Conservation (phyloP, 1,284 basidiomycete genomes). For the Takashimella koratensis region DNA sequence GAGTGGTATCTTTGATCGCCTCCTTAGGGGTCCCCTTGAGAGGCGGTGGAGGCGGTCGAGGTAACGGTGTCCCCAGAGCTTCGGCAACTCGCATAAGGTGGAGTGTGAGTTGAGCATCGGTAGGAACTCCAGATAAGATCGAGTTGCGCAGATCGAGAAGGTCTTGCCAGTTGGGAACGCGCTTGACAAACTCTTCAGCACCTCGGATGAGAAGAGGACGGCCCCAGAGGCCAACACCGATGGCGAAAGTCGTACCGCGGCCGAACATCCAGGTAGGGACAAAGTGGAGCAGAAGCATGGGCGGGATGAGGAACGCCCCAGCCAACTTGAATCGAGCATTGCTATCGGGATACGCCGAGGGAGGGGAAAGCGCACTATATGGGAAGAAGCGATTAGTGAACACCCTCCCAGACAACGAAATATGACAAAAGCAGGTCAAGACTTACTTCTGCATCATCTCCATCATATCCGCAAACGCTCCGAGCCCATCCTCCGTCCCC, state of each 20-base stretch:
- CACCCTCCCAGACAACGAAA: too few relatives aligned
- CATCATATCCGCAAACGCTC: slow-evolving; percentile 45
- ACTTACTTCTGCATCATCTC: slow-evolving; percentile 50
- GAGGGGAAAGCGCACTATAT: slow-evolving; percentile 46
- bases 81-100: slow-evolving; percentile 56
- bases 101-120: slow-evolving; percentile 58
- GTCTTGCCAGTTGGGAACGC: slow-evolving; percentile 54
- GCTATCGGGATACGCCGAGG: slow-evolving; percentile 44
- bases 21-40: slow-evolving; percentile 42
- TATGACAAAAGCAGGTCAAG: neutral
- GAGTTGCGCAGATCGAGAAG: slow-evolving; percentile 43
- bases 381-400: too few relatives aligned
- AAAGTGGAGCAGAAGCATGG: slow-evolving; percentile 49
- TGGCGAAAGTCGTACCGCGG: slow-evolving; percentile 49
- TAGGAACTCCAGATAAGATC: slow-evolving; percentile 55
- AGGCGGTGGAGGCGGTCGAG: slow-evolving; percentile 45
- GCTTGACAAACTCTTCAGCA: slow-evolving; percentile 48
- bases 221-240: slow-evolving; percentile 56
- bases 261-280: slow-evolving; percentile 52
- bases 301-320: slow-evolving; percentile 43
- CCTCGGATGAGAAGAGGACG: slow-evolving; percentile 53
- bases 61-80: slow-evolving; percentile 39
- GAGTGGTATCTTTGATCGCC: slow-evolving; percentile 43
- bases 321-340: slow-evolving; percentile 49
- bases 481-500: slow-evolving; percentile 44